Percentiles rank a stretch among this genome's conserved stretches.
Evolutionary conservation across 257 asterid species (phyloP).

Genomic region (Solanum tarijense): DNA sequence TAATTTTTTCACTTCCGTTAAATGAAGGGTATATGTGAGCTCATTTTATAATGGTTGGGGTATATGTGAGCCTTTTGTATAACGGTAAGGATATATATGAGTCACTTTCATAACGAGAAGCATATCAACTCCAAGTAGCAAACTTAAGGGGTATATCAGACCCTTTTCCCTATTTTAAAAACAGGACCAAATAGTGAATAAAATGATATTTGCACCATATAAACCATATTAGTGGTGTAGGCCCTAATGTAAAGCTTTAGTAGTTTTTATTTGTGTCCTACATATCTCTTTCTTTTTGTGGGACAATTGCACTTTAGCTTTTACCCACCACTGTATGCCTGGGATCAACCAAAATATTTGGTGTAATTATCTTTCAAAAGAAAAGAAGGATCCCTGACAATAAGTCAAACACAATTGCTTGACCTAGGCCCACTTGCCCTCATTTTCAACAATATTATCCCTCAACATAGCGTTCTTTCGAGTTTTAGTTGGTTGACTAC

Average conservation of each 20-base stretch:
- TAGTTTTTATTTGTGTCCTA: not conserved
- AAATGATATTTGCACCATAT: not conserved
- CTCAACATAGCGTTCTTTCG: not conserved
- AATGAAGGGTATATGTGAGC: too few relatives aligned
- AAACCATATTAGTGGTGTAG: not conserved
- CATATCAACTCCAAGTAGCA: too few relatives aligned
- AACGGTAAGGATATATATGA: too few relatives aligned
- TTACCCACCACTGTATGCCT: not conserved
- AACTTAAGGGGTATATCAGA: fast-evolving
- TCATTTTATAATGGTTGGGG: too few relatives aligned
- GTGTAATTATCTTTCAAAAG: not conserved
- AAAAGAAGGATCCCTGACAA: not conserved
- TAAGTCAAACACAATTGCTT: not conserved
- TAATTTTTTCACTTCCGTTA: too few relatives aligned
- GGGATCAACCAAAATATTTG: slow-evolving; percentile 3
- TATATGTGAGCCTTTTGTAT: too few relatives aligned
- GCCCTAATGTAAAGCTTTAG: not conserved
- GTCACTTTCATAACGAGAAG: too few relatives aligned
- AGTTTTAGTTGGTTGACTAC: too few relatives aligned
- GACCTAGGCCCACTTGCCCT: not conserved
- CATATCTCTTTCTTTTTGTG: not conserved
- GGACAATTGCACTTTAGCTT: not conserved
- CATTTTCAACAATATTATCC: not conserved
- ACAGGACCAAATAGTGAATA: not conserved
- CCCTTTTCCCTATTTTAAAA: not conserved